Evolutionary conservation across 2,329 filamentous ascomycete species (phyloP).

Genomic region (Coniosporium tulheliwenetii): DNA sequence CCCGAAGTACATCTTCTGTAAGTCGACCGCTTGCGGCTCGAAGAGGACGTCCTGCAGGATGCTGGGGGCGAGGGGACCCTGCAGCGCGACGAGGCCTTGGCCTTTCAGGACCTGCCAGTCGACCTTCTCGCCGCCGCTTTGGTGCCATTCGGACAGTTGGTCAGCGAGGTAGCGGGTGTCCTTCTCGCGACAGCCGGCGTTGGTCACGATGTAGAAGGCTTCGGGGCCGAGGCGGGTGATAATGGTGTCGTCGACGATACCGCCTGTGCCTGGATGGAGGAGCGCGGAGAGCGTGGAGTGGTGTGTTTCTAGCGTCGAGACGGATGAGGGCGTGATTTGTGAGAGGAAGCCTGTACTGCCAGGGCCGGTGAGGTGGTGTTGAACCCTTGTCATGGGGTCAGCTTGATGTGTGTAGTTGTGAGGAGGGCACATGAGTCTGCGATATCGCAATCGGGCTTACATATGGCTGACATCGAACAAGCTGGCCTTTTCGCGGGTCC

Average conservation of each 20-base stretch:
- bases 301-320: constrained; percentile 48
- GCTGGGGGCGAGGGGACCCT: constrained; percentile 63
- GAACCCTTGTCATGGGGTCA: constrained; percentile 34
- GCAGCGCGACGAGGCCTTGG: constrained; percentile 72
- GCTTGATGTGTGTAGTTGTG: neutral
- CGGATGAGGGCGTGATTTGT: constrained; percentile 63
- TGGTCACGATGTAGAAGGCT: constrained; percentile 85
- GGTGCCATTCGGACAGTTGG: constrained; percentile 48
- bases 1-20: constrained; percentile 69
- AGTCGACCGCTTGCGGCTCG: constrained; percentile 31
- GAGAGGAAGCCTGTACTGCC: constrained; percentile 71
- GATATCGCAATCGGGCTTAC: constrained; percentile 29
- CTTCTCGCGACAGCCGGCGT: constrained; percentile 82
- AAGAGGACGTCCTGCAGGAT: constrained; percentile 52
- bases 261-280: constrained; percentile 63
- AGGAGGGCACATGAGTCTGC: constrained; percentile 6
- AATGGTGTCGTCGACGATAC: constrained; percentile 89
- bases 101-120: constrained; percentile 55
- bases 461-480: constrained; percentile 96
- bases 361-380: constrained; percentile 71
- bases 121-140: constrained; percentile 40
- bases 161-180: constrained; percentile 62
- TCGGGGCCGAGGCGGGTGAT: constrained; percentile 64
- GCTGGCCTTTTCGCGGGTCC: constrained; percentile 75
- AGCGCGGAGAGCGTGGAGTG: constrained; percentile 73